These are phyloP conservation scores for Pyrenochaeta sp. DNA, from an alignment of 2,329 filamentous ascomycete genomes.

Conservation along the genomic window DNA sequence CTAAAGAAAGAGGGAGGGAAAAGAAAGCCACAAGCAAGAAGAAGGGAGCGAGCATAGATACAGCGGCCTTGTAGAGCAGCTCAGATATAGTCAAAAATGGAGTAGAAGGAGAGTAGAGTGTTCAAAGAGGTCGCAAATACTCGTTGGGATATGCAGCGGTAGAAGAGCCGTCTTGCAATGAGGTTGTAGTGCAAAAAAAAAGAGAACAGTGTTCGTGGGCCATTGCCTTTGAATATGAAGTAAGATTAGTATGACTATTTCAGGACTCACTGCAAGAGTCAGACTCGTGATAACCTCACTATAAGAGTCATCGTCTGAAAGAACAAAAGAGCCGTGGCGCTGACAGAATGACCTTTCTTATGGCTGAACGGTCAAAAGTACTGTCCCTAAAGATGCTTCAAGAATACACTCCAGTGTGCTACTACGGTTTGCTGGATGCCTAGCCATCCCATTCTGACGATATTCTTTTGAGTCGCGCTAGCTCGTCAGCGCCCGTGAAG, in stretches of 20 bases:
- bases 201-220: background rate
- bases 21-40: background rate
- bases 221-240: background rate
- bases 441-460: conserved; percentile 35
- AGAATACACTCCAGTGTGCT: background rate
- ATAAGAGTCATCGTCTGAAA: background rate
- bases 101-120: background rate
- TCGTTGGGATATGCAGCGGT: background rate
- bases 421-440: background rate
- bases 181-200: background rate
- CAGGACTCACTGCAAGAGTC: background rate
- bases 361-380: too few relatives aligned
- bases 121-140: background rate
- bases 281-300: background rate
- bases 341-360: too few relatives aligned
- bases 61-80: too few relatives aligned
- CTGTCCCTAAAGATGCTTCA: too few relatives aligned
- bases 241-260: background rate
- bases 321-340: background rate
- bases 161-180: background rate
- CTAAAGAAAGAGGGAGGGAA: background rate
- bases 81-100: too few relatives aligned
- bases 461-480: conserved; percentile 57
- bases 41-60: background rate
- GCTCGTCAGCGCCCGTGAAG: conserved; percentile 72